Evolutionary conservation across 257 asterid species (phyloP).

Genomic region (Salvia splendens): DNA sequence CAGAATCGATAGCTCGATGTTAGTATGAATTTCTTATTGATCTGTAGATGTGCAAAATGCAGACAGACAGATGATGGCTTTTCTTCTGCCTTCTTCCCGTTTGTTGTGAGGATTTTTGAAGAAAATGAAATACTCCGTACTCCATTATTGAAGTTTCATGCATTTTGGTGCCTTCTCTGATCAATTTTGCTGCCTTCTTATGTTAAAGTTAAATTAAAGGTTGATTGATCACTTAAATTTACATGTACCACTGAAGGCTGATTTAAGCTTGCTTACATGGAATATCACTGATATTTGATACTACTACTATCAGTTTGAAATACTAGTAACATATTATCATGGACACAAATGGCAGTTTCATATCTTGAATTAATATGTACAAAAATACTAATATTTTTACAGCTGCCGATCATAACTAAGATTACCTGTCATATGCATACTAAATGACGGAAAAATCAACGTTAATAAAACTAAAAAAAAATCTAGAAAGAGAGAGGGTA

Average conservation of each 20-base stretch:
- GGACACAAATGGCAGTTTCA: too few relatives aligned
- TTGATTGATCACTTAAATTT: neutral
- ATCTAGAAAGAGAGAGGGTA: constrained; percentile 14
- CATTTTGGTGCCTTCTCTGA: neutral
- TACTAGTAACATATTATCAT: too few relatives aligned
- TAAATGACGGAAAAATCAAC: neutral
- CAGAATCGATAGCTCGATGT: neutral
- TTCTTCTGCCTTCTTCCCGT: neutral
- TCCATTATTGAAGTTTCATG: neutral
- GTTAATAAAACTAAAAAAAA: neutral
- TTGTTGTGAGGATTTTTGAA: neutral
- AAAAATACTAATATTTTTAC: neutral
- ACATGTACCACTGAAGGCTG: neutral
- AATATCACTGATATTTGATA: neutral
- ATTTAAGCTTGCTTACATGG: neutral
- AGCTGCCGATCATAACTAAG: neutral
- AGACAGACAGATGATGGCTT: neutral
- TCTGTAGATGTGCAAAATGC: neutral
- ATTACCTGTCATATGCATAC: neutral
- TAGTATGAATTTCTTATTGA: neutral
- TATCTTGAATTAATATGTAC: too few relatives aligned
- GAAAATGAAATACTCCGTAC: neutral
- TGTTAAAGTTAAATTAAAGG: neutral
- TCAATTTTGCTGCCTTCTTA: neutral
- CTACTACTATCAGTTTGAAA: too few relatives aligned